Conservation (phyloP, 1,284 basidiomycete species). For the Naganishia sp. region DNA sequence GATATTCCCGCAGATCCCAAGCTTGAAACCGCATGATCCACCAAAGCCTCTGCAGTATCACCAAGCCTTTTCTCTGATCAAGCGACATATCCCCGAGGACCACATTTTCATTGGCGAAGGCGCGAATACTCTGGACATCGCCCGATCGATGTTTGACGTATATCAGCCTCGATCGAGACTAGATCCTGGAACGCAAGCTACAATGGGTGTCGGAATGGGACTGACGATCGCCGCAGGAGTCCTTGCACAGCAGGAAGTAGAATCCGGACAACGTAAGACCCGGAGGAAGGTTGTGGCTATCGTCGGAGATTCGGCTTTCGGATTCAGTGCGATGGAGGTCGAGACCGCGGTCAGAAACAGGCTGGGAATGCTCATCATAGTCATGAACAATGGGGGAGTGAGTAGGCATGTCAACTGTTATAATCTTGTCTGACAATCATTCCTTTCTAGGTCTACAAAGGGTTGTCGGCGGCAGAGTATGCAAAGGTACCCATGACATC, state of each 20-base stretch:
- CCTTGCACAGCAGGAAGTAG: slow-evolving; percentile 10
- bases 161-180: slow-evolving; percentile 33
- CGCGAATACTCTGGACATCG: slow-evolving; percentile 38
- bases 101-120: slow-evolving; percentile 37
- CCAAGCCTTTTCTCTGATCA: slow-evolving; percentile 36
- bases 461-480: slow-evolving; percentile 31
- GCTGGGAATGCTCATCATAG: slow-evolving; percentile 37
- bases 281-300: slow-evolving; percentile 35
- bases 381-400: slow-evolving; percentile 39
- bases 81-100: slow-evolving; percentile 30
- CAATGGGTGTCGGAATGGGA: slow-evolving; percentile 38
- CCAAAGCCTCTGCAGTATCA: slow-evolving; percentile 35
- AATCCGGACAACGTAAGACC: background rate
- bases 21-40: slow-evolving; percentile 17
- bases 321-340: slow-evolving; percentile 37
- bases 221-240: slow-evolving; percentile 35
- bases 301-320: slow-evolving; percentile 37
- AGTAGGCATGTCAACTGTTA: background rate
- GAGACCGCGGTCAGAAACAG: slow-evolving; percentile 37
- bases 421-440: background rate
- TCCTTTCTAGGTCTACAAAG: slow-evolving; percentile 35
- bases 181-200: slow-evolving; percentile 37
- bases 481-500: slow-evolving; percentile 28
- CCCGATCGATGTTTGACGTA: slow-evolving; percentile 37
- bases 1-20: slow-evolving; percentile 23